Evolutionary conservation across 352 stramenopile genomes (phyloP).

Genomic region (Phytophthora pinifolia): DNA sequence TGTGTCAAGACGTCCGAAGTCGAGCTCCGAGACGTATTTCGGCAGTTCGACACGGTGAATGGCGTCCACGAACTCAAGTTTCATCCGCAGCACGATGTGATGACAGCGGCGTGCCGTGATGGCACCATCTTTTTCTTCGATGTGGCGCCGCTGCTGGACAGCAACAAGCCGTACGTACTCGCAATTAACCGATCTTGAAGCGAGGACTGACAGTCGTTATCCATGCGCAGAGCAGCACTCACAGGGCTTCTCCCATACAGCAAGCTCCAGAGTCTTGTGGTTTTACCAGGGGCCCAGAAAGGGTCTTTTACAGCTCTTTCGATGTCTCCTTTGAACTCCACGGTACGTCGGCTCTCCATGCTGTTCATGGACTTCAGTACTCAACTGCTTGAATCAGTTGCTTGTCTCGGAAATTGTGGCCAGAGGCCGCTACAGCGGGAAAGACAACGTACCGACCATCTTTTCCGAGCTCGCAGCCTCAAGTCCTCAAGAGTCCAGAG

Average conservation of each 20-base stretch:
- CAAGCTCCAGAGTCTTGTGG: conserved; percentile 47
- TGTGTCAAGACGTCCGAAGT: conserved; percentile 57
- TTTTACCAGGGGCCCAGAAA: conserved; percentile 48
- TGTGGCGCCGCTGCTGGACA: conserved; percentile 43
- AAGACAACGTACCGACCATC: conserved; percentile 55
- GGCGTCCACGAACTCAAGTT: conserved; percentile 68
- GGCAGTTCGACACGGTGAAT: conserved; percentile 54
- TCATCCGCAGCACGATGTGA: conserved; percentile 54
- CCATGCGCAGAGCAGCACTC: conserved; percentile 31
- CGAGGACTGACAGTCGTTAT: too few relatives aligned
- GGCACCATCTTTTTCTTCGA: conserved; percentile 78
- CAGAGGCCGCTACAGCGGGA: conserved; percentile 51
- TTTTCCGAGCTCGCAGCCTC: conserved; percentile 55
- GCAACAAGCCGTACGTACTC: conserved; percentile 49
- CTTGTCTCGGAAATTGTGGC: conserved; percentile 54
- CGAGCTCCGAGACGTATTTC: conserved; percentile 62
- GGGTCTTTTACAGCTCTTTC: conserved; percentile 50
- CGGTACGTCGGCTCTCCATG: conserved; percentile 21
- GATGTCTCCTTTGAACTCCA: conserved; percentile 36
- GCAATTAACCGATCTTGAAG: too few relatives aligned
- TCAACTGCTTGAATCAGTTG: conserved; percentile 23
- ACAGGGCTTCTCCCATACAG: conserved; percentile 47
- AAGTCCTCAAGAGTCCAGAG: conserved; percentile 48
- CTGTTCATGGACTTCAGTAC: too few relatives aligned
- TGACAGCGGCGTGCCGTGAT: conserved; percentile 58